Evolutionary conservation across 2,329 filamentous ascomycete genomes (phyloP).

Genomic region (Mollisia scopiformis): DNA sequence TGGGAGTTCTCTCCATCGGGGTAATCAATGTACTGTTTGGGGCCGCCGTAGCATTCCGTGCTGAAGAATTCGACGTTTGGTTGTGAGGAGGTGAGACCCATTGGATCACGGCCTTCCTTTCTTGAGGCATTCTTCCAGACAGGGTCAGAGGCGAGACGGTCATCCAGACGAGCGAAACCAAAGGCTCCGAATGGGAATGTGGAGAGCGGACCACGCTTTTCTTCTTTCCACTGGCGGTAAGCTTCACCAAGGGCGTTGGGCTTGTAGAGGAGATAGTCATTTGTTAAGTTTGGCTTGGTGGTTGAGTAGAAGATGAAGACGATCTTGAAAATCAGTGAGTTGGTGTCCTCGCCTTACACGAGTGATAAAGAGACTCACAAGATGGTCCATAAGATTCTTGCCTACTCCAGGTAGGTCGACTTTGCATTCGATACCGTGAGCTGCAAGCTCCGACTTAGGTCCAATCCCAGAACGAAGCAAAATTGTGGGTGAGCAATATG

Average conservation of each 20-base stretch:
- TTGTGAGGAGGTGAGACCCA: conserved; percentile 59
- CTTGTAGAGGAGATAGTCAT: conserved; percentile 59
- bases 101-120: conserved; percentile 58
- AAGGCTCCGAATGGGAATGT: conserved; percentile 67
- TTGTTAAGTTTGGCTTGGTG: conserved; percentile 53
- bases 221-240: conserved; percentile 58
- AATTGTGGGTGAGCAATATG: conserved; percentile 50
- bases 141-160: conserved; percentile 56
- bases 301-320: conserved; percentile 66
- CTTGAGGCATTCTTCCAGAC: conserved; percentile 56
- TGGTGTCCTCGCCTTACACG: conserved; percentile 9
- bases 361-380: conserved; percentile 36
- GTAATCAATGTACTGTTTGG: conserved; percentile 58
- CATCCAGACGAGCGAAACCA: conserved; percentile 63
- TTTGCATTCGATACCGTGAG: conserved; percentile 53
- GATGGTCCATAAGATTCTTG: conserved; percentile 61
- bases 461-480: conserved; percentile 51
- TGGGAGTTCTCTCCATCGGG: conserved; percentile 53
- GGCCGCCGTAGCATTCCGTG: conserved; percentile 63
- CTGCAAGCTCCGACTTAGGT: conserved; percentile 41
- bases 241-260: conserved; percentile 52
- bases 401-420: conserved; percentile 65
- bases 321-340: conserved; percentile 41
- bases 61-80: conserved; percentile 66
- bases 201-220: conserved; percentile 60